Conservation (phyloP, 2,329 filamentous ascomycete species). For the Aureobasidium pullulans region DNA sequence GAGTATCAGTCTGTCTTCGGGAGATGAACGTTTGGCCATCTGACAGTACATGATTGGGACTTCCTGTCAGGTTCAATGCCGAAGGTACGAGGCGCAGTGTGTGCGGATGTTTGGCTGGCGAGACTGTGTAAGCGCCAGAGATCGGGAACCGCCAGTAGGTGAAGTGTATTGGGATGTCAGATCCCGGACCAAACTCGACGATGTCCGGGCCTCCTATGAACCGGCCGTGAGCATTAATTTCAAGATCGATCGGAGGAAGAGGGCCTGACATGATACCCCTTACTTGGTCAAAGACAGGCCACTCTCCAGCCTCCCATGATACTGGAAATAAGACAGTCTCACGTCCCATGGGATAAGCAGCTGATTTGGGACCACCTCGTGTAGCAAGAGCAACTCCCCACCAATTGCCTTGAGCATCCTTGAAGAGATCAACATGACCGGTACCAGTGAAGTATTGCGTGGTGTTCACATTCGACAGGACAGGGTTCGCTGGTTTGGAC, state of each 20-base stretch:
- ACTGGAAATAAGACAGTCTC: slow-evolving; percentile 45
- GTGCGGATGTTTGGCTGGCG: slow-evolving; percentile 34
- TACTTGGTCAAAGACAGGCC: slow-evolving; percentile 32
- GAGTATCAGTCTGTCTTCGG: slow-evolving; percentile 47
- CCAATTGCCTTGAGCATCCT: slow-evolving; percentile 45
- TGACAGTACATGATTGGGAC: slow-evolving; percentile 42
- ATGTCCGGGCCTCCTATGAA: slow-evolving; percentile 38
- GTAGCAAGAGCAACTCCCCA: slow-evolving; percentile 45
- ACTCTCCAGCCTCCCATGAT: slow-evolving; percentile 41
- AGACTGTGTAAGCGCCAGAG: slow-evolving; percentile 37
- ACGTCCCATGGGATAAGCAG: slow-evolving; percentile 47
- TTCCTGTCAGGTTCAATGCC: slow-evolving; percentile 44
- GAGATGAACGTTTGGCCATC: slow-evolving; percentile 47
- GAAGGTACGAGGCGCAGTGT: slow-evolving; percentile 44
- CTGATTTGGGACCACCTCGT: slow-evolving; percentile 34
- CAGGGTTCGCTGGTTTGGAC: slow-evolving; percentile 20
- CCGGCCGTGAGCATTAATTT: slow-evolving; percentile 35
- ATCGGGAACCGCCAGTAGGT: slow-evolving; percentile 49
- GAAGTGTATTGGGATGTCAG: slow-evolving; percentile 46
- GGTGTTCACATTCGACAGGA: slow-evolving; percentile 23
- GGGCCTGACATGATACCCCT: slow-evolving; percentile 39
- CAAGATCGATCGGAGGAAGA: slow-evolving; percentile 29
- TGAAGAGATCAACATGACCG: slow-evolving; percentile 51
- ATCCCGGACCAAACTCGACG: slow-evolving; percentile 40
- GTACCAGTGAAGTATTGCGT: slow-evolving; percentile 41